A percentile compares a stretch with the other conserved stretches of the same genome.
phyloP scores from a whole-genome alignment of 768 basidiomycete genomes.

The Amanita inopinata region DNA sequence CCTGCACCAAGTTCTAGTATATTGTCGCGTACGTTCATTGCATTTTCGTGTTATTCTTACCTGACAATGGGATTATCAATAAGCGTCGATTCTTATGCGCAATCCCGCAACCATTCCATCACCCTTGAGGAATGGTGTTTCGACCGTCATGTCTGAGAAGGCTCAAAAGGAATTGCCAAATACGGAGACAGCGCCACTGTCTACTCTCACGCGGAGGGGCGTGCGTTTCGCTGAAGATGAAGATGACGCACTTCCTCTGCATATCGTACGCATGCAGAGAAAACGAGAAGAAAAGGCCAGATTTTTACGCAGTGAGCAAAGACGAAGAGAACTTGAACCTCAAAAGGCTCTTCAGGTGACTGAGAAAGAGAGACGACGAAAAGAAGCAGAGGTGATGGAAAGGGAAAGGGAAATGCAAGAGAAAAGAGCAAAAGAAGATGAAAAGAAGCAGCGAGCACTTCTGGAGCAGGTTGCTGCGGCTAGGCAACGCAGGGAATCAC shows the following conservation, averaged over 20 bases:
- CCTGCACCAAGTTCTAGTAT: constrained; percentile 7
- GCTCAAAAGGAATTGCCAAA: not conserved
- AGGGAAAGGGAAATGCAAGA: constrained; percentile 39
- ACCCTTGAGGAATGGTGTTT: constrained; percentile 32
- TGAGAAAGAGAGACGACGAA: constrained; percentile 32
- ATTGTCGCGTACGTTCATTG: constrained; percentile 6
- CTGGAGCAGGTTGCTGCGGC: constrained; percentile 53
- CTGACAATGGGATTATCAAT: not conserved
- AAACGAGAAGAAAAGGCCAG: constrained; percentile 63
- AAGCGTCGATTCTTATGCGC: constrained; percentile 9
- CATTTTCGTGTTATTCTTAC: not conserved
- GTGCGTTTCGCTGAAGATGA: constrained; percentile 60
- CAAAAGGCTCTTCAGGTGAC: constrained; percentile 38
- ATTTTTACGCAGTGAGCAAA: constrained; percentile 52
- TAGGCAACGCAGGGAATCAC: constrained; percentile 48
- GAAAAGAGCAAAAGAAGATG: constrained; percentile 42
- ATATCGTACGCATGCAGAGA: constrained; percentile 64
- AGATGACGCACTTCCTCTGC: constrained; percentile 60
- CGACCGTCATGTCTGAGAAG: constrained; percentile 10
- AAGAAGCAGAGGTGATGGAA: constrained; percentile 36
- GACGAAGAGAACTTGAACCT: constrained; percentile 39
- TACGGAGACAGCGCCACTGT: constrained; percentile 10
- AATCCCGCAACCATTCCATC: constrained; percentile 32
- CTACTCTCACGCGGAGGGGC: constrained; percentile 35
- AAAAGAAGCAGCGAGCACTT: constrained; percentile 41